Percentiles rank a stretch among this genome's conserved stretches.
These are phyloP conservation scores for Pleurotus djamor DNA, from an alignment of 768 basidiomycete species.

Conservation along the genomic window DNA sequence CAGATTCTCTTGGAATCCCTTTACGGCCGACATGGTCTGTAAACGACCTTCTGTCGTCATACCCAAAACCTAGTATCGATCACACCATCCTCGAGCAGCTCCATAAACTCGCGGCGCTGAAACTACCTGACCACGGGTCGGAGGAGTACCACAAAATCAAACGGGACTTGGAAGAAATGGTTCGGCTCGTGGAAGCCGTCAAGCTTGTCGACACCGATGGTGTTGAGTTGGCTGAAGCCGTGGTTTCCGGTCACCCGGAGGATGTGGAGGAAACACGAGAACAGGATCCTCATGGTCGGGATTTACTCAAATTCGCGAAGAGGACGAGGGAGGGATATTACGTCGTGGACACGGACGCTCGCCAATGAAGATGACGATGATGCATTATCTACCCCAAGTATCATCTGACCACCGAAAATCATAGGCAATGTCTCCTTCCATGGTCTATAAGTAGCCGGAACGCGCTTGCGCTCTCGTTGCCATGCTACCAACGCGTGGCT, in stretches of 20 bases:
- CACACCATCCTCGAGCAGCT: slow-evolving; percentile 57
- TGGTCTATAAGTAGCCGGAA: background rate
- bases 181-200: slow-evolving; percentile 81
- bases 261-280: slow-evolving; percentile 7
- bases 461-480: background rate
- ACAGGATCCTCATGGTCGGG: slow-evolving; percentile 30
- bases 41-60: slow-evolving; percentile 71
- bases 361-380: background rate
- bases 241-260: slow-evolving; percentile 2
- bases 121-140: slow-evolving; percentile 61
- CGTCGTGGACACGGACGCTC: slow-evolving; percentile 52
- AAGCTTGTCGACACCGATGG: slow-evolving; percentile 51
- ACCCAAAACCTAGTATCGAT: slow-evolving; percentile 64
- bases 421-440: background rate
- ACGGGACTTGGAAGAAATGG: slow-evolving; percentile 64
- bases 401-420: background rate
- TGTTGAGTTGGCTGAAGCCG: slow-evolving; percentile 25
- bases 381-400: background rate
- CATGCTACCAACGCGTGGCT: background rate
- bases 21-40: slow-evolving; percentile 78
- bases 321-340: slow-evolving; percentile 55
- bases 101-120: slow-evolving; percentile 71
- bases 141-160: slow-evolving; percentile 49
- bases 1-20: slow-evolving; percentile 67
- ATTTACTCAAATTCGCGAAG: slow-evolving; percentile 49